Conservation (phyloP, 441 rosid species). For the Corymbia citriodora region DNA sequence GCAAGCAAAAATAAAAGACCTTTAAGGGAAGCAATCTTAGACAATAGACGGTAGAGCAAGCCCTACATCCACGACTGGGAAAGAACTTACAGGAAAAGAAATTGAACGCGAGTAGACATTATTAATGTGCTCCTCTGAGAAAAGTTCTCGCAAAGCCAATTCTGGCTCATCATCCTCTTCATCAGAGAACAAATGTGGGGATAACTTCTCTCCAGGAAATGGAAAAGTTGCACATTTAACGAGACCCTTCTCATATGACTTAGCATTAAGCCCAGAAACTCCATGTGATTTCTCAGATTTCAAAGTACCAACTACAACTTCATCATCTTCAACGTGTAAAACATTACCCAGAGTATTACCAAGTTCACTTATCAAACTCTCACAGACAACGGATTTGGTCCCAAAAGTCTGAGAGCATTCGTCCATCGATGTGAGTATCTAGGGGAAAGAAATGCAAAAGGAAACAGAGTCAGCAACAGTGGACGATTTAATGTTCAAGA, state of each 20-base stretch:
- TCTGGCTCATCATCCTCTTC: constrained; percentile 31
- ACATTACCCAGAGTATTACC: constrained; percentile 17
- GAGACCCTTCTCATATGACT: constrained; percentile 9
- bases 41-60: background rate
- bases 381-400: background rate
- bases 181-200: constrained; percentile 10
- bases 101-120: background rate
- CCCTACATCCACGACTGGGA: background rate
- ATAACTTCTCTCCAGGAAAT: background rate
- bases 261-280: constrained; percentile 17
- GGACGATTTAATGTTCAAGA: background rate
- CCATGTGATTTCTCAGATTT: constrained; percentile 23
- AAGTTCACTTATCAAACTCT: constrained; percentile 27
- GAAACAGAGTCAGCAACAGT: background rate
- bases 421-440: constrained; percentile 1
- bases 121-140: constrained; percentile 19
- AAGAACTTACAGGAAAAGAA: constrained; percentile 30
- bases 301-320: constrained; percentile 14
- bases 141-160: constrained; percentile 22
- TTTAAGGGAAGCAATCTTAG: background rate
- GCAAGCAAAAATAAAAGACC: background rate
- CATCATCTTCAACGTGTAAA: constrained; percentile 20
- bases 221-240: constrained; percentile 22
- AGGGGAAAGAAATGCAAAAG: background rate
- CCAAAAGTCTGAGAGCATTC: background rate